A percentile compares a stretch with the other conserved stretches of the same genome.
These are phyloP conservation scores for Chytriomyces sp. DNA, from an alignment of 192 early-diverging fungal species.

Conservation along the genomic window DNA sequence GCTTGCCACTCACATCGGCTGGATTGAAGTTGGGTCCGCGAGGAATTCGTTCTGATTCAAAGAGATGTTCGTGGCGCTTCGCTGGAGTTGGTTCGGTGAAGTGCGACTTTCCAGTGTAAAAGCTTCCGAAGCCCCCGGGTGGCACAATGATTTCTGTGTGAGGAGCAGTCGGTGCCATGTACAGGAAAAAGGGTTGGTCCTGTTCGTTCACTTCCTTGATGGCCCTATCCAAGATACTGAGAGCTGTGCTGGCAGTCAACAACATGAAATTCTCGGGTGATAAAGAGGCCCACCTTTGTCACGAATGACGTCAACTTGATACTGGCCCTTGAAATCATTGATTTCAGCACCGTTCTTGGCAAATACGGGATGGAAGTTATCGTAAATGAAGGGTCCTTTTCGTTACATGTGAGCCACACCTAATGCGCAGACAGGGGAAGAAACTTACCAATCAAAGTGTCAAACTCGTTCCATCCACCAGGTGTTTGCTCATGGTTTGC, in stretches of 20 bases:
- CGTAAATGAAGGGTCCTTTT: slow-evolving; percentile 65
- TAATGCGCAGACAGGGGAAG: no score
- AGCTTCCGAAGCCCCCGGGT: neutral
- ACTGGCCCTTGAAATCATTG: slow-evolving; percentile 44
- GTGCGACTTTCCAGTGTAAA: neutral
- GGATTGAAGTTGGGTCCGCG: slow-evolving; percentile 63
- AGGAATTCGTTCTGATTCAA: slow-evolving; percentile 56
- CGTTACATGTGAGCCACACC: no score
- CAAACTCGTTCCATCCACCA: slow-evolving; percentile 41
- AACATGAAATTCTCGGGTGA: neutral
- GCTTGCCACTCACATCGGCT: slow-evolving; percentile 48
- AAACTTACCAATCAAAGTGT: slow-evolving; percentile 48
- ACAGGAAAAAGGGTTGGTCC: slow-evolving; percentile 44
- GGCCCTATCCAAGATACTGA: neutral
- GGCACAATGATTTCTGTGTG: slow-evolving; percentile 53
- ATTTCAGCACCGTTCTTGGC: slow-evolving; percentile 57
- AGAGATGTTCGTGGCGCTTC: slow-evolving; percentile 58
- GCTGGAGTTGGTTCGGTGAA: slow-evolving; percentile 61
- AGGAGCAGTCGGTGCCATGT: slow-evolving; percentile 62
- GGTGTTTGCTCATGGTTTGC: slow-evolving; percentile 41
- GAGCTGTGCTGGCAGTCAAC: neutral
- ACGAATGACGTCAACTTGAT: slow-evolving; percentile 54
- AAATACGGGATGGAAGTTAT: slow-evolving; percentile 60
- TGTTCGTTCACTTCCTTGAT: slow-evolving; percentile 13
- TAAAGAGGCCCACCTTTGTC: slow-evolving; percentile 15